These are phyloP conservation scores for rapeseed (Brassica napus) DNA, from an alignment of 345 rosid species.

Conservation along the genomic window DNA sequence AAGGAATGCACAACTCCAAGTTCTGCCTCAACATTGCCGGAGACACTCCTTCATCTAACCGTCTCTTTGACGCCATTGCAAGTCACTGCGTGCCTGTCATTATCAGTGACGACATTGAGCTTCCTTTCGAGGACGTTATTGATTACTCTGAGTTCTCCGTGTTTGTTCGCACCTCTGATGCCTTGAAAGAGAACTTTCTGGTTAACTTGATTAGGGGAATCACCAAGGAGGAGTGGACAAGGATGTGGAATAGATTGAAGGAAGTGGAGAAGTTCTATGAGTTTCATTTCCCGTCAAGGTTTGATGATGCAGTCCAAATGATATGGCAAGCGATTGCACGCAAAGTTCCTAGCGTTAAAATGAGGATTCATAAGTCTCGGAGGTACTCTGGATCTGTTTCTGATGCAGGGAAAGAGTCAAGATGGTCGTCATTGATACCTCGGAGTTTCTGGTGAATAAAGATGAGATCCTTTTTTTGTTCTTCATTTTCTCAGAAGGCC, in stretches of 20 bases:
- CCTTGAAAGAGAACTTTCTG: slow-evolving; percentile 67
- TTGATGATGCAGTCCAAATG: slow-evolving; percentile 90
- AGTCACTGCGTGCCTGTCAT: slow-evolving; percentile 97
- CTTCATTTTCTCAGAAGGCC: slow-evolving; percentile 14
- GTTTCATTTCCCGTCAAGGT: slow-evolving; percentile 72
- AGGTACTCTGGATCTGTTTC: slow-evolving; percentile 47
- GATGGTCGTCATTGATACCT: slow-evolving; percentile 43
- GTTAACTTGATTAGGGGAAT: slow-evolving; percentile 64
- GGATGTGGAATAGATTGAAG: slow-evolving; percentile 67
- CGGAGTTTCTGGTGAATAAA: slow-evolving; percentile 57
- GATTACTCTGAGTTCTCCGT: slow-evolving; percentile 90
- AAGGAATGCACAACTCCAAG: slow-evolving; percentile 86
- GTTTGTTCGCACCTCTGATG: slow-evolving; percentile 81
- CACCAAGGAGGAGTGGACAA: slow-evolving; percentile 76
- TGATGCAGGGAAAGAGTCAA: slow-evolving; percentile 29
- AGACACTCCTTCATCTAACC: slow-evolving; percentile 95
- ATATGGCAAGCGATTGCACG: slow-evolving; percentile 91
- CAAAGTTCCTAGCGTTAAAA: slow-evolving; percentile 63
- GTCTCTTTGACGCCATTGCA: slow-evolving; percentile 92
- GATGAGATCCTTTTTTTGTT: not conserved
- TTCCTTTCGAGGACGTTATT: slow-evolving; percentile 88
- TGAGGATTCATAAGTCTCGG: slow-evolving; percentile 66
- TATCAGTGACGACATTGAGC: slow-evolving; percentile 93
- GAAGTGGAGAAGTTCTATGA: slow-evolving; percentile 63
- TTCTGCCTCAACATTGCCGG: slow-evolving; percentile 99